Percentiles rank a stretch among this genome's conserved stretches.
These are phyloP conservation scores for Chytridium lagenaria DNA, from an alignment of 371 early-diverging fungal species.

Conservation along the genomic window DNA sequence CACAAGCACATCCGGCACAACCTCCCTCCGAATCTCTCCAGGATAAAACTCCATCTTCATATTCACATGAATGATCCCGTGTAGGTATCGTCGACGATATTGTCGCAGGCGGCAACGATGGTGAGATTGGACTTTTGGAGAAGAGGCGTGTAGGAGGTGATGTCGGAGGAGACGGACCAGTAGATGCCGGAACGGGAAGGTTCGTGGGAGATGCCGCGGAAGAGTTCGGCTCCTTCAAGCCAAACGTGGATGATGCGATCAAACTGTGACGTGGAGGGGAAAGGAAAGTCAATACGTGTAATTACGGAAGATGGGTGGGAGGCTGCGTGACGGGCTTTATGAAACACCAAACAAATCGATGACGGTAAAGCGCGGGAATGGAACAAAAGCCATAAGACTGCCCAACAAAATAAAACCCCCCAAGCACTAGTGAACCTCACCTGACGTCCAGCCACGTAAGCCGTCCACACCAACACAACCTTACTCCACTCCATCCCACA, in stretches of 20 bases:
- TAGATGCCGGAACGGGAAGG: conserved; percentile 25
- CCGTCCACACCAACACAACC: conserved; percentile 22
- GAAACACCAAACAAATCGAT: too few relatives aligned
- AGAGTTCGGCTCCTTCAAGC: conserved; percentile 35
- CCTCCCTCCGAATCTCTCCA: not conserved
- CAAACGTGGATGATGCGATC: conserved; percentile 28
- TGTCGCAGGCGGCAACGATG: conserved; percentile 15
- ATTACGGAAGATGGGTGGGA: not conserved
- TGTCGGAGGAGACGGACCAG: conserved; percentile 31
- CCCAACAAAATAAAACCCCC: not conserved
- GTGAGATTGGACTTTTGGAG: conserved; percentile 16
- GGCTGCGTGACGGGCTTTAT: too few relatives aligned
- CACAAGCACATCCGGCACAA: conserved; percentile 32
- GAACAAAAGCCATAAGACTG: not conserved
- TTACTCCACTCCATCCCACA: conserved; percentile 29
- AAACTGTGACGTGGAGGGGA: conserved; percentile 15
- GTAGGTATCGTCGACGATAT: conserved; percentile 26
- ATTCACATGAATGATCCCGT: conserved; percentile 28
- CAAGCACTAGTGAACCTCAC: too few relatives aligned
- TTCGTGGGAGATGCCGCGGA: conserved; percentile 33
- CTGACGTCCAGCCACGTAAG: conserved; percentile 24
- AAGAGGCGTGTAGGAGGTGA: conserved; percentile 27
- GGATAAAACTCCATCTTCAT: conserved; percentile 29
- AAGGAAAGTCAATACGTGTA: not conserved
- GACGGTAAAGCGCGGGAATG: not conserved